Percentiles rank a stretch among this genome's conserved stretches.
These are phyloP conservation scores for Chrysanthemum makinoi DNA, from an alignment of 129 eudicot genomes.

Conservation along the genomic window DNA sequence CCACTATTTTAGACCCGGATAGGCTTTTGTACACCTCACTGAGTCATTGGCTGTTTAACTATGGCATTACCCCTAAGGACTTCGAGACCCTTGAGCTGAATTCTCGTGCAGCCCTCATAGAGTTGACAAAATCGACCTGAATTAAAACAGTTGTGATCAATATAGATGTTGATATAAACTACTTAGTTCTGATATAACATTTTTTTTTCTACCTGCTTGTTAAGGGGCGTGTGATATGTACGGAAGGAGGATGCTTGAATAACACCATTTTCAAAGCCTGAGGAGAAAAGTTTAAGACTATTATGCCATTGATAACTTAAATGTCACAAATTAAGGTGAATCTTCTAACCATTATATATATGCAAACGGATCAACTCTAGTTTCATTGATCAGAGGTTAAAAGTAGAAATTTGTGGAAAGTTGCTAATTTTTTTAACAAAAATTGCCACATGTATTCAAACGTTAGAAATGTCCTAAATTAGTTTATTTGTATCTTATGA, in stretches of 20 bases:
- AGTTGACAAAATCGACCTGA: slow-evolving; percentile 80
- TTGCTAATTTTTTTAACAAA: background rate
- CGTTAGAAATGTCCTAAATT: background rate
- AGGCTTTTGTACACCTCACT: no score
- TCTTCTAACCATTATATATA: background rate
- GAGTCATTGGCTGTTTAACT: slow-evolving; percentile 1
- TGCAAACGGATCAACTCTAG: background rate
- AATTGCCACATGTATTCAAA: slow-evolving; percentile 3
- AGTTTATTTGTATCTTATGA: background rate
- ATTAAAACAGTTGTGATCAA: slow-evolving; percentile 1
- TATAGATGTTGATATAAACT: background rate
- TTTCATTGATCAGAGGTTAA: no score
- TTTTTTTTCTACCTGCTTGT: slow-evolving; percentile 64
- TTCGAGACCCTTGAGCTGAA: slow-evolving; percentile 73
- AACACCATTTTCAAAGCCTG: slow-evolving; percentile 84
- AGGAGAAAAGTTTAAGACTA: slow-evolving; percentile 3
- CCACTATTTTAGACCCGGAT: no score
- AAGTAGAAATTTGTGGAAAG: no score
- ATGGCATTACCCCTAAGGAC: slow-evolving; percentile 61
- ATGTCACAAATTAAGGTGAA: background rate
- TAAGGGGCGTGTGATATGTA: slow-evolving; percentile 94
- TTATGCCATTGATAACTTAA: slow-evolving; percentile 7
- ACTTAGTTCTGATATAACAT: background rate
- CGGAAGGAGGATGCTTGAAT: slow-evolving; percentile 88
- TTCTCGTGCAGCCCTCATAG: slow-evolving; percentile 90